These are phyloP conservation scores for Aspergillus sp. DNA, from an alignment of 2,329 filamentous ascomycete genomes.

Conservation along the genomic window DNA sequence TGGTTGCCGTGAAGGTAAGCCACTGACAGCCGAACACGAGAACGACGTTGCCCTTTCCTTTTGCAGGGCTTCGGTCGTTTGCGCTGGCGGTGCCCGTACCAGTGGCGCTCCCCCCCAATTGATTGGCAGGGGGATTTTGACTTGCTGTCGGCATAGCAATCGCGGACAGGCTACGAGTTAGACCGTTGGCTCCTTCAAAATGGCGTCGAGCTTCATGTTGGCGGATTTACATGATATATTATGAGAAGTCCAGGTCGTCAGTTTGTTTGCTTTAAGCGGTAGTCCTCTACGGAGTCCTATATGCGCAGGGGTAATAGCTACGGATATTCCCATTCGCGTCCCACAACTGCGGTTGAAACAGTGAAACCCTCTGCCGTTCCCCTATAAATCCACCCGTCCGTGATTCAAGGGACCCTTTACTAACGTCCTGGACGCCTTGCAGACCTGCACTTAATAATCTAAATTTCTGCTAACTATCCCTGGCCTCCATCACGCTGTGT, in stretches of 20 bases:
- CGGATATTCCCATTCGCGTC: background rate
- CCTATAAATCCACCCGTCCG: background rate
- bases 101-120: background rate
- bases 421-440: background rate
- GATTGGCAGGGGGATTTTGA: background rate
- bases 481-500: background rate
- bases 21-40: constrained; percentile 22
- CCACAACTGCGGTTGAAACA: background rate
- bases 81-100: background rate
- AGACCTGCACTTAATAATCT: background rate
- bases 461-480: background rate
- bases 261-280: background rate
- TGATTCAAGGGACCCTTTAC: background rate
- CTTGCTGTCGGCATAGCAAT: background rate
- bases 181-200: background rate
- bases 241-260: background rate
- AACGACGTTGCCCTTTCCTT: constrained; percentile 3
- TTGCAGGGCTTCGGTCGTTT: background rate
- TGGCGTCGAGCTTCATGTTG: background rate
- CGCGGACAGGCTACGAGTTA: background rate
- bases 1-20: constrained; percentile 12
- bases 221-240: background rate
- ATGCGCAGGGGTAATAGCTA: background rate
- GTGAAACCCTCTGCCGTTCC: background rate
- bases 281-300: background rate